Base-by-base conservation (phyloP, 2,329 filamentous ascomycete species). In the Magnaporthiopsis incrustans region DNA sequence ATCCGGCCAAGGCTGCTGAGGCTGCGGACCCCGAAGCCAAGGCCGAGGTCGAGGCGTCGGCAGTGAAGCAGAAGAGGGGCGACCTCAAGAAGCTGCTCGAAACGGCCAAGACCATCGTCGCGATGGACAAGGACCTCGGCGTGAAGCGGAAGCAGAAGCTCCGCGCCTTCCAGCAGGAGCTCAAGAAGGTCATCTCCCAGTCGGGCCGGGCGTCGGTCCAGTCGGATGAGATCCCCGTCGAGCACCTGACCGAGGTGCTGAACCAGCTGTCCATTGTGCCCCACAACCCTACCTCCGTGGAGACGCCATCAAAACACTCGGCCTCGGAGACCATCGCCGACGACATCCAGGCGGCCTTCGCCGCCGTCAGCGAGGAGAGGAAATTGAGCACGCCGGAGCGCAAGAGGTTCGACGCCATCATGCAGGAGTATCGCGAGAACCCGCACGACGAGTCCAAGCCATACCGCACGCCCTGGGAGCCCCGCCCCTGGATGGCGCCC, bases 401-500 rank as follows among this genome's bases (percentile, higher is more conserved):
- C 67, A 71, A 76, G 64, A 77, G 81, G 63, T 80, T 90, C 27
- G 77, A 79, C 63, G 67, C 74, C 58, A 79, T 91, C 27, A 82
- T 95, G 60, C 77, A 80, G 63, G 79, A 84, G 69, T 84, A 90
- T 71, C 79, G 82, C 64, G 85, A 92, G 73, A 96, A 97, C 77
- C 89, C 91, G 0, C 77, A 89, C 66, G 91, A 97, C 76, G 77
- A 77, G 60, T 77, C 75, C 65, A 96, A 96, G 77, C 91, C 95
- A 4, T 99, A 99, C 74, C 84, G 84, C 5, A 97, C 93, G 1
- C 95, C 95, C 15, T 99, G 95, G 95, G 79, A 83, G 68, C 95
- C 95, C 15, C 84, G 92, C 64, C 84, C 89, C 63, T 98, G 85
- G 77, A 96, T 99, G 90, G 83, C 85, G 62, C 88, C 93, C 0